phyloP scores from a whole-genome alignment of 2,329 filamentous ascomycete genomes.

The Magnaporthiopsis rhizophila region DNA sequence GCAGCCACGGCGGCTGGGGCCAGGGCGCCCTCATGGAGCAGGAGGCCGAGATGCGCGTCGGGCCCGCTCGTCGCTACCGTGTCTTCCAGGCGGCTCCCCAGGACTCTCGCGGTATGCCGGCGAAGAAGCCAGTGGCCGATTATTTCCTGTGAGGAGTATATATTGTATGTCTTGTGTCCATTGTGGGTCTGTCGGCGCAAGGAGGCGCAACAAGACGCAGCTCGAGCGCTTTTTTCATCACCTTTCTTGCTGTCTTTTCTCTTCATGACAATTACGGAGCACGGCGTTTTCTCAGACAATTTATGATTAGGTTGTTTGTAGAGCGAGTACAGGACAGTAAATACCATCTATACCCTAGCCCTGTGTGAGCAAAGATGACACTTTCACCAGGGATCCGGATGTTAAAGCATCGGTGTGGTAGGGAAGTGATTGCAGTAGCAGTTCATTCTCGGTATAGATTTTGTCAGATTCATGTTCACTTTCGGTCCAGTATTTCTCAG shows the following conservation, averaged over 20 bases:
- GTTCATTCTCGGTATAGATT: no score
- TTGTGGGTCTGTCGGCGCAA: neutral
- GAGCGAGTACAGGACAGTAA: neutral
- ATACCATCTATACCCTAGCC: neutral
- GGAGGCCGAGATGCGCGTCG: conserved; percentile 39
- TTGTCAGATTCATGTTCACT: no score
- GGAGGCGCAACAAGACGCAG: neutral
- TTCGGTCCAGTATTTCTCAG: no score
- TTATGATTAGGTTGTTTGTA: neutral
- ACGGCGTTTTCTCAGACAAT: neutral
- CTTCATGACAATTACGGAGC: neutral
- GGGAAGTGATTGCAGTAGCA: no score
- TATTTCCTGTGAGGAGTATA: conserved; percentile 64
- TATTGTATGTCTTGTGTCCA: neutral
- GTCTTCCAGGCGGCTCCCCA: conserved; percentile 97
- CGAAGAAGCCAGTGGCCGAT: conserved; percentile 95
- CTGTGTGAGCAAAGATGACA: neutral
- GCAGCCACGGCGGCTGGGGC: conserved; percentile 41
- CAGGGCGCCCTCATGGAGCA: conserved; percentile 41
- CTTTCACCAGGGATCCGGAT: no score
- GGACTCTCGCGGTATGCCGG: conserved; percentile 93
- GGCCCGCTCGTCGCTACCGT: conserved; percentile 81
- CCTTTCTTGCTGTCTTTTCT: neutral
- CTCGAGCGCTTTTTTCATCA: neutral
- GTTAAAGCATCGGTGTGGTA: no score